Conservation (phyloP, 2,329 filamentous ascomycete species). For the Claviceps capensis region DNA sequence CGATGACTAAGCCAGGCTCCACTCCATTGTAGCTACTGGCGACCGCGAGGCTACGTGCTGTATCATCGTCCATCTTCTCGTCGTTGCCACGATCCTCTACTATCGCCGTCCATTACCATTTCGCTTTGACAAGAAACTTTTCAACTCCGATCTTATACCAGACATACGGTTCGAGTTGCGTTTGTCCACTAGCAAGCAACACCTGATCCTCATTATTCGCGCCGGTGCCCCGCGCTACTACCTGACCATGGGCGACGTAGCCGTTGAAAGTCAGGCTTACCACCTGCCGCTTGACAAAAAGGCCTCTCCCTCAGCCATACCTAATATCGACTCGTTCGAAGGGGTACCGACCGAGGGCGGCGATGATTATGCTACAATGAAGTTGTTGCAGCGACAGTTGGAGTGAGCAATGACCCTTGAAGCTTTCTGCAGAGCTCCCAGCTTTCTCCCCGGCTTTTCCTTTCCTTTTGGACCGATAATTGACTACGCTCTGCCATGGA, state of each 20-base stretch:
- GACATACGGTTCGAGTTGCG: background rate
- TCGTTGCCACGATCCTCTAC: background rate
- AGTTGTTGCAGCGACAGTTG: slow-evolving; percentile 90
- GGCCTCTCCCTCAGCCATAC: slow-evolving; percentile 64
- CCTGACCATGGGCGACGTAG: slow-evolving; percentile 66
- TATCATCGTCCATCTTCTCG: background rate
- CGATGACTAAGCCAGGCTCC: slow-evolving; percentile 5
- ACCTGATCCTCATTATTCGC: background rate
- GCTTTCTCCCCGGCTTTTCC: background rate
- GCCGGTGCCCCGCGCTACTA: slow-evolving; percentile 1
- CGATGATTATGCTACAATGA: slow-evolving; percentile 90
- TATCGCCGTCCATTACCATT: background rate
- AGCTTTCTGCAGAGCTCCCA: background rate
- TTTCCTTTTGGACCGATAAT: background rate
- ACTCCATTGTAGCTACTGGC: background rate
- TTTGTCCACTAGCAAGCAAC: background rate
- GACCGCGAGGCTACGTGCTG: slow-evolving; percentile 4
- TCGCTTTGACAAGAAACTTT: background rate
- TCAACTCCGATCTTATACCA: too few relatives aligned
- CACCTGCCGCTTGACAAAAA: slow-evolving; percentile 68
- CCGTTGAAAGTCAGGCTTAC: slow-evolving; percentile 69
- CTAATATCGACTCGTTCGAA: slow-evolving; percentile 82
- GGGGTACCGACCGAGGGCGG: slow-evolving; percentile 66
- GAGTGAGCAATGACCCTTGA: slow-evolving; percentile 46
- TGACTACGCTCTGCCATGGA: background rate